Base-by-base conservation (phyloP, 148 eudicot species). In the Suaeda aralocaspica region DNA sequence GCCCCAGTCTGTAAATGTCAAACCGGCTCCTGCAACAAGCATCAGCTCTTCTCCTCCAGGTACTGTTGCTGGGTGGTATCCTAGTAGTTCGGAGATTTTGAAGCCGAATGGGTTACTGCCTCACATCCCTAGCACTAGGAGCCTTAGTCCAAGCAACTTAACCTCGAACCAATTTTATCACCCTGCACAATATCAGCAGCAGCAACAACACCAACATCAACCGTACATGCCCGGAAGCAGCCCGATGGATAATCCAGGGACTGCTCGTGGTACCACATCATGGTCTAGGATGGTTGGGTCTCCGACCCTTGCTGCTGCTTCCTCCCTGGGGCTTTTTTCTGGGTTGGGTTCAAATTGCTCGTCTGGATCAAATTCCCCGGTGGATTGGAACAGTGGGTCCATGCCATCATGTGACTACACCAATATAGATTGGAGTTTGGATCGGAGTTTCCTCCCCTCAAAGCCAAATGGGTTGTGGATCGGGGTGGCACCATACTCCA, bases 381-480 rank as follows among this genome's bases (percentile, higher is more conserved):
- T 87, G 31, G 99, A 94, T 74, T 94, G 99, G 99, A 89, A 78
- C 41, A 84, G 88, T 64, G 84, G 86, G 45, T 81, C 87, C 2
- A 84, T 83, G 78, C 70, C 72, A 25, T 85, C 84, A 51, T 79
- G 84, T 59, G 99, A 91, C 77, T 91, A 87, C 78, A 80, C 84
- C 57, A 89, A 79, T 81, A 87, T 94, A 51, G 99, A 94, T 65
- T 91, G 99, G 97, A 89, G 85, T 72, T 75, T 91, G 80, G 93
- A 94, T 25, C 76, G 77, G 66, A 78, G 59, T 71, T 63, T 58
- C 21, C 53, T 59, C 4, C 66, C 78, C 33, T 53, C 87, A 9
- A 85, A 77, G 79, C 72, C 81, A 16, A 82, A 77, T 39, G 78
- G 85, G 1, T 18, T 80, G 76, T 89, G 92, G 92, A 67, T 51